Percentiles rank a stretch among this genome's conserved stretches.
These are phyloP conservation scores for Cokeromyces recurvatus DNA, from an alignment of 371 early-diverging fungal species.

Conservation along the genomic window DNA sequence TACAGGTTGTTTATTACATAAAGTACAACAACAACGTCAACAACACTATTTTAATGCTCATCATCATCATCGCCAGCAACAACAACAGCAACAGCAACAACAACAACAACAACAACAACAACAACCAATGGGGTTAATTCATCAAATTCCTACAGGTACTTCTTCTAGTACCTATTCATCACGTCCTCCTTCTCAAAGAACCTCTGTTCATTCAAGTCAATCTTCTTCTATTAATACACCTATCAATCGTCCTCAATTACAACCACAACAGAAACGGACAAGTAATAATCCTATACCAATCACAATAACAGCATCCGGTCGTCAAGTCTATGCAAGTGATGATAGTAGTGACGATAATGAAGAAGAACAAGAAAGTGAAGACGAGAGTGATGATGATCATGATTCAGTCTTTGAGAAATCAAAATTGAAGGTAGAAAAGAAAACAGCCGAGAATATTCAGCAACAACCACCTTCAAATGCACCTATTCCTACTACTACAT, in stretches of 20 bases:
- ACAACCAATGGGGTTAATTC: conserved; percentile 17
- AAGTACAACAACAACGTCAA: conserved; percentile 5
- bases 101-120: conserved; percentile 3
- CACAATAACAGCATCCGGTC: conserved; percentile 7
- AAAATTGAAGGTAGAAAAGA: too few relatives aligned
- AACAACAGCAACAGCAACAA: neutral
- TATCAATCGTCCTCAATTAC: too few relatives aligned
- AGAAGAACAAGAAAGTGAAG: conserved; percentile 23
- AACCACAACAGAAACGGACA: conserved; percentile 1
- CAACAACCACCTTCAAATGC: neutral
- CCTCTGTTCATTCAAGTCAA: conserved; percentile 7
- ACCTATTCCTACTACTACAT: neutral
- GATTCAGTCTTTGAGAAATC: conserved; percentile 3
- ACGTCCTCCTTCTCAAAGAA: conserved; percentile 1
- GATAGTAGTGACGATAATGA: conserved; percentile 35
- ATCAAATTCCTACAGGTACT: conserved; percentile 18
- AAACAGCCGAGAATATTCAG: neutral
- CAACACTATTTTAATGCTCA: too few relatives aligned
- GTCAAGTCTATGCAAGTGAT: conserved; percentile 37
- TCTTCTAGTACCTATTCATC: neutral
- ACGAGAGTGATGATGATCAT: conserved; percentile 30
- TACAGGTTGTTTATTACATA: conserved; percentile 19
- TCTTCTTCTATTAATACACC: neutral
- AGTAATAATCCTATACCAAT: too few relatives aligned
- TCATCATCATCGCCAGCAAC: too few relatives aligned